phyloP scores from a whole-genome alignment of 1,139 yeast species.

The Trichomonascaceae sp. region DNA sequence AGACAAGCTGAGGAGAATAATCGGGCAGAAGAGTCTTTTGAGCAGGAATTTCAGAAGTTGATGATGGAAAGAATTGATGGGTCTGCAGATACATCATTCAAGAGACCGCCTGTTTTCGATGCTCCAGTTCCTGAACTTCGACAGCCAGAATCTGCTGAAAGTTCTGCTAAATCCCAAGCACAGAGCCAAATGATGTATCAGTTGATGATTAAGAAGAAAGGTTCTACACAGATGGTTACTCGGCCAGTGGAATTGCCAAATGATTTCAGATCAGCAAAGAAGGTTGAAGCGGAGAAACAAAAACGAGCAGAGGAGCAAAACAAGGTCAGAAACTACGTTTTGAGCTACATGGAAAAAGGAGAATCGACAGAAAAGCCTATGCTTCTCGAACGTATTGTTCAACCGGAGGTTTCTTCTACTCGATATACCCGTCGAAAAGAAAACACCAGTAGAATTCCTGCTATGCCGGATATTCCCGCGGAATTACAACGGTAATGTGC shows the following conservation, averaged over 20 bases:
- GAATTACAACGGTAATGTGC: neutral
- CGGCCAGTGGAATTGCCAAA: constrained; percentile 23
- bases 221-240: constrained; percentile 18
- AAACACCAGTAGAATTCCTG: neutral
- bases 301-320: constrained; percentile 23
- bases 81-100: neutral
- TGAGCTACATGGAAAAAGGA: constrained; percentile 21
- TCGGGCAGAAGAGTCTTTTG: constrained; percentile 13
- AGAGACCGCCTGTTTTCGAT: constrained; percentile 2
- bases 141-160: constrained; percentile 1
- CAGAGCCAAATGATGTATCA: constrained; percentile 20
- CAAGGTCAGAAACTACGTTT: constrained; percentile 24
- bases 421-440: constrained; percentile 11
- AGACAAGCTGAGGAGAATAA: constrained; percentile 16
- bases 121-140: constrained; percentile 6
- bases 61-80: constrained; percentile 29
- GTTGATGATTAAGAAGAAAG: constrained; percentile 24
- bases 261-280: constrained; percentile 23
- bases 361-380: constrained; percentile 2
- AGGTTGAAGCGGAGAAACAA: constrained; percentile 22
- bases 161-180: constrained; percentile 1
- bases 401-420: constrained; percentile 18
- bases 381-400: constrained; percentile 12
- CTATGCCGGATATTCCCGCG: constrained; percentile 1
- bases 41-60: constrained; percentile 27